These are phyloP conservation scores for Leccinum rimulosum DNA, from an alignment of 768 basidiomycete species.

Conservation along the genomic window DNA sequence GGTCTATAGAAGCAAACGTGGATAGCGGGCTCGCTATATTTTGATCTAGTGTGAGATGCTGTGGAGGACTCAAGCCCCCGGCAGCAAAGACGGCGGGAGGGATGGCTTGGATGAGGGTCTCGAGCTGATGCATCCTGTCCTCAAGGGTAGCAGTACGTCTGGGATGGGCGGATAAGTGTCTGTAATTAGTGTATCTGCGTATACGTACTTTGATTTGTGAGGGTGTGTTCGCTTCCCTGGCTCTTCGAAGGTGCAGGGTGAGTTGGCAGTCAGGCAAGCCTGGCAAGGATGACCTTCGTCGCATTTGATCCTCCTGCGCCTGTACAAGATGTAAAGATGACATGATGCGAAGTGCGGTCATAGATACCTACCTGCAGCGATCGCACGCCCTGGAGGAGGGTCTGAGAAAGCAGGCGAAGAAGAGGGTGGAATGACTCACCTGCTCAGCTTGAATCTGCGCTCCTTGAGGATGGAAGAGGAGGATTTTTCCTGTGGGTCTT, in stretches of 20 bases:
- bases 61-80: constrained; percentile 39
- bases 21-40: constrained; percentile 33
- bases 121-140: constrained; percentile 86
- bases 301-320: constrained; percentile 81
- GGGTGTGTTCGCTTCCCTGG: constrained; percentile 83
- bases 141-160: constrained; percentile 82
- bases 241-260: constrained; percentile 84
- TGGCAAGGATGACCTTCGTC: constrained; percentile 90
- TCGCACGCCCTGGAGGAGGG: constrained; percentile 70
- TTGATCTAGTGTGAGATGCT: constrained; percentile 35
- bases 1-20: constrained; percentile 40
- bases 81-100: constrained; percentile 78
- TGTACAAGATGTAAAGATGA: constrained; percentile 26
- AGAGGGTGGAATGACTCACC: constrained; percentile 41
- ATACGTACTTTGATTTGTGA: constrained; percentile 81
- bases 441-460: constrained; percentile 83
- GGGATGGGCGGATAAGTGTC: constrained; percentile 5
- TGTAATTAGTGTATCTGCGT: constrained; percentile 1
- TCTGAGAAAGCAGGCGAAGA: constrained; percentile 4
- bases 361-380: constrained; percentile 73
- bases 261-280: constrained; percentile 79
- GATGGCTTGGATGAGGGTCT: constrained; percentile 81
- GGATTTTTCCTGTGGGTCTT: constrained; percentile 42
- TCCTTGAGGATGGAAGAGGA: constrained; percentile 64
- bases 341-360: background rate